A percentile compares a stretch with the other conserved stretches of the same genome.
phyloP scores from a whole-genome alignment of 2,329 filamentous ascomycete species.

The Fusarium dlaminii region DNA sequence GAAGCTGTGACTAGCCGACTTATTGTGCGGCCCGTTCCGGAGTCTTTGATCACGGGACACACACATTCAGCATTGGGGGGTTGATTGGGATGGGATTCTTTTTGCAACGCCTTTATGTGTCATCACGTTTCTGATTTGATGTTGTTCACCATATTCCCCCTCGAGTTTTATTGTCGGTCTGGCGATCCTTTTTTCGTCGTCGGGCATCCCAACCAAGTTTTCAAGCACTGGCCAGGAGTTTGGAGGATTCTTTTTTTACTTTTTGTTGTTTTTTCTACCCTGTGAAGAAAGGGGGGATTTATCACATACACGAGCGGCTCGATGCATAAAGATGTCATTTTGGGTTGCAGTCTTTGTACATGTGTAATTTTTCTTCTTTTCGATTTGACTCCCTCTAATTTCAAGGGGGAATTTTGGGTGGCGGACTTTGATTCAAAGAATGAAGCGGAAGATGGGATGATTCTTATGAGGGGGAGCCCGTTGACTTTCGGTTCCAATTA shows the following conservation, averaged over 20 bases:
- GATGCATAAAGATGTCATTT: conserved; percentile 35
- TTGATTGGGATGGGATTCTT: conserved; percentile 13
- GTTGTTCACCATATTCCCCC: conserved; percentile 41
- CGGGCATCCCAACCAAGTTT: conserved; percentile 31
- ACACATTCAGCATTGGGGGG: conserved; percentile 5
- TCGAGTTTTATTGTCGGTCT: conserved; percentile 38
- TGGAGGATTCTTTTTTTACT: conserved; percentile 29
- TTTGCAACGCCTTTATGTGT: conserved; percentile 39
- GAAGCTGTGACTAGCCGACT: conserved; percentile 33
- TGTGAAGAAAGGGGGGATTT: conserved; percentile 34
- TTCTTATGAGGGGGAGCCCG: conserved; percentile 35
- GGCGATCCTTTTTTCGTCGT: conserved; percentile 13
- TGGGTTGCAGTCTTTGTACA: conserved; percentile 29
- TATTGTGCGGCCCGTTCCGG: neutral
- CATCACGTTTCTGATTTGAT: conserved; percentile 39
- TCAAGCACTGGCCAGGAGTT: conserved; percentile 47
- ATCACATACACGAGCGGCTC: conserved; percentile 42
- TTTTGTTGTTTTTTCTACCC: conserved; percentile 8
- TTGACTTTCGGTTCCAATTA: conserved; percentile 35
- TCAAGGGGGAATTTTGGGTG: conserved; percentile 6
- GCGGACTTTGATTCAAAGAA: conserved; percentile 28
- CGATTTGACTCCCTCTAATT: neutral
- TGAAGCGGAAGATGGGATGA: conserved; percentile 44
- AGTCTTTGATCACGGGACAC: conserved; percentile 13
- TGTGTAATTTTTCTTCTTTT: conserved; percentile 27